phyloP scores from a whole-genome alignment of 208 protist species.

The Naegleria lovaniensis region DNA sequence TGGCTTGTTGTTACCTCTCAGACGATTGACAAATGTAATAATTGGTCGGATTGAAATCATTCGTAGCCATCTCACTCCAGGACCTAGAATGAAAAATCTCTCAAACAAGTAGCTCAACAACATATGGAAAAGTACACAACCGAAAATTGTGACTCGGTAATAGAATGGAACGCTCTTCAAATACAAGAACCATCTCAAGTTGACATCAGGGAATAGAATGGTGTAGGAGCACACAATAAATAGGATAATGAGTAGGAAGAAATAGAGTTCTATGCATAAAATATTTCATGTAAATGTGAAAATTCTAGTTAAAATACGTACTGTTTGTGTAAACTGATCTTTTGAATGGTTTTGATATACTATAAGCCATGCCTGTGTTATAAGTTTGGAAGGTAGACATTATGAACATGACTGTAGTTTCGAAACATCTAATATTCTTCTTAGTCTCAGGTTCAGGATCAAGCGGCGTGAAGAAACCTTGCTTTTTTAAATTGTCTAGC shows the following conservation, averaged over 20 bases:
- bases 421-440: background rate
- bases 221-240: background rate
- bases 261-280: background rate
- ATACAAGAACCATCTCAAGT: background rate
- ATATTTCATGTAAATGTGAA: background rate
- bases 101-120: background rate
- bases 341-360: background rate
- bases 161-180: background rate
- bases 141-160: background rate
- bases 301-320: background rate
- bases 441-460: background rate
- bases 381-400: background rate
- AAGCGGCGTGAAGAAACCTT: background rate
- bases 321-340: background rate
- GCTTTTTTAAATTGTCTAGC: background rate
- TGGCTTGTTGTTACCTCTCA: background rate
- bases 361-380: background rate
- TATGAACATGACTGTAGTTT: conserved; percentile 22
- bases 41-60: background rate
- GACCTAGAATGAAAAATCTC: conserved; percentile 21
- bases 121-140: background rate
- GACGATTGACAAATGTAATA: background rate
- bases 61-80: background rate
- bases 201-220: conserved; percentile 3
- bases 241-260: background rate